Base-by-base conservation (phyloP, 2,329 filamentous ascomycete genomes). In the Cadophora sp. region DNA sequence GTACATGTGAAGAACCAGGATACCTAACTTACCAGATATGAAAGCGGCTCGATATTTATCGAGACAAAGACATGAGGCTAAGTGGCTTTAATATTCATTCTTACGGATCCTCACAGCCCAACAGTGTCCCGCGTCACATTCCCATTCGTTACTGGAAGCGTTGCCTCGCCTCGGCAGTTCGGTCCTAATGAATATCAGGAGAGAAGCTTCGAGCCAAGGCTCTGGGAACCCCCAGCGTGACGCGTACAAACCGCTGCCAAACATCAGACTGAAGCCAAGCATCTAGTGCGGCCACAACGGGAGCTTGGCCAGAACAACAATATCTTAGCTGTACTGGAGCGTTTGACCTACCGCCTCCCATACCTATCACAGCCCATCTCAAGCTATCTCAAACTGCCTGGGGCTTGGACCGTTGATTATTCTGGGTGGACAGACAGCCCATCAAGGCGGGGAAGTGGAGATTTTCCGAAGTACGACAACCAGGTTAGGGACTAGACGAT, bases 211-310 rank as follows among this genome's bases (percentile, higher is more conserved):
- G 11, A 14, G 48, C 48, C 48, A 51, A 51, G 48, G 4, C 5
- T 51, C 14, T 51, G 16, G 40, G 40, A 11, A n/a, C 19, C 46
- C 22, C 22, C 46, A 50, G n/a, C 46, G 46, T 51, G 48, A 51
- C 48, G 48, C 48, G 48, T 51, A 27, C 40, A 43, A 19, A 43
- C 12, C 40, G 40, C 48, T 51, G 48, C 48, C 48, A 51, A 51
- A 51, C 48, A 26, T 51, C 48, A 51, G 48, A 51, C 48, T 26
- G 48, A 51, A 26, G 48, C 48, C 22, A 51, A 51, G 48, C 48
- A 26, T 51, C 22, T 26, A 51, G 48, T 26, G 22, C 22, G 48
- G 48, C 48, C 48, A 12, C 48, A 14, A 27, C 8, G 4, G 48
- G 16, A 24, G 4, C 48, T 51, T 51, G 48, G 48, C 48, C 11